Evolutionary conservation across 345 rosid species (phyloP).

Genomic region (Corchorus capsularis): DNA sequence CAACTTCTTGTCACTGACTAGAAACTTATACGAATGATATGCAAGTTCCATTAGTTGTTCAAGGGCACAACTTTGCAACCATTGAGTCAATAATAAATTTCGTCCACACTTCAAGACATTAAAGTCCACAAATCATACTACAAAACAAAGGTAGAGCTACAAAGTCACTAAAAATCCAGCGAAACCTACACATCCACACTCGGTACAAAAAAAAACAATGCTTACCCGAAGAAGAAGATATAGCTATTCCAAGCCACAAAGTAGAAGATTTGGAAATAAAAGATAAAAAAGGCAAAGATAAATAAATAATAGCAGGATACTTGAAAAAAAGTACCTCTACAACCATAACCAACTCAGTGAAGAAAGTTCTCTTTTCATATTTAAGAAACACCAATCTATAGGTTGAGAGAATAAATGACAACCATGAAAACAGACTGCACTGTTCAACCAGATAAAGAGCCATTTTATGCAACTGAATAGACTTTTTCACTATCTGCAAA

Average conservation of each 20-base stretch:
- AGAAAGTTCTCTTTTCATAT: constrained; percentile 36
- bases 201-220: neutral
- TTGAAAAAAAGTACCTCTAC: constrained; percentile 51
- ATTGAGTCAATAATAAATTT: constrained; percentile 27
- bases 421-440: constrained; percentile 73
- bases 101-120: neutral
- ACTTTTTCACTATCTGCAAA: constrained; percentile 68
- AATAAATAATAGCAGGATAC: constrained; percentile 6
- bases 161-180: neutral
- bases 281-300: neutral
- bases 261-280: neutral
- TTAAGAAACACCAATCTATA: constrained; percentile 34
- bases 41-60: constrained; percentile 76
- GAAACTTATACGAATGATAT: constrained; percentile 57
- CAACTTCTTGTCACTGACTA: constrained; percentile 48
- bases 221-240: neutral
- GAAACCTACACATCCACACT: neutral
- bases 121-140: neutral
- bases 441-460: constrained; percentile 62
- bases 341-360: constrained; percentile 45
- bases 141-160: neutral
- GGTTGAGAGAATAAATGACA: constrained; percentile 58
- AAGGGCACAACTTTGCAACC: constrained; percentile 75
- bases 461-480: constrained; percentile 64
- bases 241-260: neutral